Evolutionary conservation across 805 yeast species (phyloP).

Genomic region (Metschnikowia picachoensis): DNA sequence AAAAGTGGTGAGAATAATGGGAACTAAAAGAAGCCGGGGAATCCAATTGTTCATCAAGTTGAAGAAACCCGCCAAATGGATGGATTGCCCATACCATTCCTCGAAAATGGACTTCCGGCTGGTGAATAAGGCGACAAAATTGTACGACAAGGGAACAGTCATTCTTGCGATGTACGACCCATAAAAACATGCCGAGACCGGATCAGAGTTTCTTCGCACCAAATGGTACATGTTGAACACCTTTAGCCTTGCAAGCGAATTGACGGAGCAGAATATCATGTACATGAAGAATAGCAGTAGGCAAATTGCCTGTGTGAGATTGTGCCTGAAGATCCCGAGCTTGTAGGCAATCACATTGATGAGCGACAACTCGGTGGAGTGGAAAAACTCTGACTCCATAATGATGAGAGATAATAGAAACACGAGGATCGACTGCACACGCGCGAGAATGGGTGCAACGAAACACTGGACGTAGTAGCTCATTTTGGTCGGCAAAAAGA

Average conservation of each 20-base stretch:
- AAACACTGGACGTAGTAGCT: constrained; percentile 32
- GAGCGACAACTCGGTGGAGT: constrained; percentile 62
- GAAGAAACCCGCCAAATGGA: constrained; percentile 72
- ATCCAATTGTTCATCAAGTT: constrained; percentile 65
- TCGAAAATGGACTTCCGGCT: constrained; percentile 56
- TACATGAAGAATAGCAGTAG: constrained; percentile 47
- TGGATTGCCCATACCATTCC: constrained; percentile 68
- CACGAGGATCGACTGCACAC: constrained; percentile 42
- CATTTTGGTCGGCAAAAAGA: constrained; percentile 3
- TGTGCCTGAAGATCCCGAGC: constrained; percentile 25
- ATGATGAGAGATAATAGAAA: constrained; percentile 47
- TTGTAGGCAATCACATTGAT: constrained; percentile 46
- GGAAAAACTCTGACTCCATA: constrained; percentile 71
- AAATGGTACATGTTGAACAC: constrained; percentile 75
- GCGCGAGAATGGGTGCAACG: constrained; percentile 43
- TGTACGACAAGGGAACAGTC: constrained; percentile 78
- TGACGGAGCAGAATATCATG: constrained; percentile 66
- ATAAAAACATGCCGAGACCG: constrained; percentile 71
- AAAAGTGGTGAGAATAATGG: constrained; percentile 59
- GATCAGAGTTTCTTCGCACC: constrained; percentile 67
- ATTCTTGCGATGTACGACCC: constrained; percentile 77
- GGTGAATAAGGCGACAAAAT: constrained; percentile 64
- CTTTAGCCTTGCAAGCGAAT: constrained; percentile 61
- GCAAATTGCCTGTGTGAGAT: constrained; percentile 30
- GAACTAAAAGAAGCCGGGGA: constrained; percentile 74